phyloP scores from a whole-genome alignment of 1,284 basidiomycete species.

The Volvariella volvacea region DNA sequence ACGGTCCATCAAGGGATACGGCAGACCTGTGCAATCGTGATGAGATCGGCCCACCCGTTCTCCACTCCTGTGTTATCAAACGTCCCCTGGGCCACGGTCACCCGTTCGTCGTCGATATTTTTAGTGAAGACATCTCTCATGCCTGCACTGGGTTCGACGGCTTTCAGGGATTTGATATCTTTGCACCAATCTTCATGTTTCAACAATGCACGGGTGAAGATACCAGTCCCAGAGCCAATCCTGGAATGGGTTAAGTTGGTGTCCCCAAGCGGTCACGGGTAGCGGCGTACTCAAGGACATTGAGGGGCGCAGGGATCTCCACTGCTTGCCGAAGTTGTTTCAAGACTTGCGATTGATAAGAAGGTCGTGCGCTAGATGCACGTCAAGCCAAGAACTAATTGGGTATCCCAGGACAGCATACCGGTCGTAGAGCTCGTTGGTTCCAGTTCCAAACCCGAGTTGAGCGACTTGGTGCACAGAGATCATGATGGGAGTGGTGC shows the following conservation, averaged over 20 bases:
- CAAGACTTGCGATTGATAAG: conserved; percentile 56
- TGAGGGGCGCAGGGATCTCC: conserved; percentile 34
- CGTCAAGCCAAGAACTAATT: conserved; percentile 1
- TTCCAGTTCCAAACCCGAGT: conserved; percentile 60
- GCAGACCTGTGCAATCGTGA: conserved; percentile 67
- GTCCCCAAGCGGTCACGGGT: not conserved
- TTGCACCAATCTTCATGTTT: conserved; percentile 49
- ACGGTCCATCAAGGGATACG: not conserved
- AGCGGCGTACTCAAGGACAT: conserved; percentile 61
- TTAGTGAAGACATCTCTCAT: conserved; percentile 60
- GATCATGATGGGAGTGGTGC: conserved; percentile 13
- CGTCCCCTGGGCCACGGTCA: conserved; percentile 50
- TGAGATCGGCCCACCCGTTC: conserved; percentile 65
- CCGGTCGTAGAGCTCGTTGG: conserved; percentile 73
- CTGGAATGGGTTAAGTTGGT: conserved; percentile 23
- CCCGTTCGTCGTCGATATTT: conserved; percentile 42
- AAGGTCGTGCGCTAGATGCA: conserved; percentile 49
- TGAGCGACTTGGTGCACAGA: conserved; percentile 52
- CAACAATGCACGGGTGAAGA: conserved; percentile 73
- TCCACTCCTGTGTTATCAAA: conserved; percentile 55
- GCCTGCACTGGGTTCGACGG: conserved; percentile 68
- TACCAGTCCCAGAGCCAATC: conserved; percentile 69
- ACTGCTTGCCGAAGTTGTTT: conserved; percentile 45
- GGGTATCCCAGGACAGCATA: conserved; percentile 14
- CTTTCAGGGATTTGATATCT: conserved; percentile 44